Conservation (phyloP, 106 monocot species). For the Phalaenopsis aphrodite region DNA sequence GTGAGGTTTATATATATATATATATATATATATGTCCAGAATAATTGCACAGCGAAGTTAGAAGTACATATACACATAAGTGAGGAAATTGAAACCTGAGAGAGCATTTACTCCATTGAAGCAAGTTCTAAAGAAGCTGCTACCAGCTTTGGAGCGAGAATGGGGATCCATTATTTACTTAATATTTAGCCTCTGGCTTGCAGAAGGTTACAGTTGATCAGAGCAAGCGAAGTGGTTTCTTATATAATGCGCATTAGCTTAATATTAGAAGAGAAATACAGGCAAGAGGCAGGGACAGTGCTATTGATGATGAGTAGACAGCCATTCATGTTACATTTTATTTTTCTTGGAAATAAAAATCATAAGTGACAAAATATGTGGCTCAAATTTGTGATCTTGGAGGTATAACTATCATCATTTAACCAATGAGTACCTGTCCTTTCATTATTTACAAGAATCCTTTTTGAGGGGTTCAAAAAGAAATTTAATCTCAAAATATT, state of each 20-base stretch:
- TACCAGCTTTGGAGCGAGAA: conserved; percentile 33
- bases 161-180: conserved; percentile 17
- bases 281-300: not conserved
- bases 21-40: not conserved
- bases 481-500: no score
- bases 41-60: not conserved
- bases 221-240: not conserved
- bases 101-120: conserved; percentile 86
- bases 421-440: no score
- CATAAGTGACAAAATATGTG: no score
- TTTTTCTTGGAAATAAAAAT: no score
- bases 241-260: not conserved
- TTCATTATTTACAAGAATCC: no score
- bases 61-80: not conserved
- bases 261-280: not conserved
- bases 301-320: conserved; percentile 5
- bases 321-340: not conserved
- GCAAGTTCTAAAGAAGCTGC: conserved; percentile 55
- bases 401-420: no score
- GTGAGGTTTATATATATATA: not conserved
- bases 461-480: no score
- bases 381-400: no score
- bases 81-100: conserved; percentile 38
- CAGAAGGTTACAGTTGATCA: not conserved
- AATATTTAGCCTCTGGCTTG: not conserved